Evolutionary conservation across 257 asterid species (phyloP).

Genomic region (Fraxinus quadrangulata): DNA sequence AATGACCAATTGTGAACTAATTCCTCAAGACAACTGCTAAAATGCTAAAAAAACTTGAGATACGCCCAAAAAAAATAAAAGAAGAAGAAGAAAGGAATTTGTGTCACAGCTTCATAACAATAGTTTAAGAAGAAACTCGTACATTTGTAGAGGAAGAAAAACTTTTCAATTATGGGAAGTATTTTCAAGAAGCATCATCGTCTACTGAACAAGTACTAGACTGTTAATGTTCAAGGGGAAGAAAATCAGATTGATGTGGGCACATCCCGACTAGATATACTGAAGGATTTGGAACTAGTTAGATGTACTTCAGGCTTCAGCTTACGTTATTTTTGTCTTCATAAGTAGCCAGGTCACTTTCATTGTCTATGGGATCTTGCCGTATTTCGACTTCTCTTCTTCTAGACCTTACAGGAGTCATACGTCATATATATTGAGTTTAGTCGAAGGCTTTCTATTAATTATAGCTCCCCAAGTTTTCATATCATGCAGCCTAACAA

Average conservation of each 20-base stretch:
- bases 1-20: neutral
- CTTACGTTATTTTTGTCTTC: neutral
- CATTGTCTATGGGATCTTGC: neutral
- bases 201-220: neutral
- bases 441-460: neutral
- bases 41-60: neutral
- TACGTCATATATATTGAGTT: neutral
- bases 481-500: neutral
- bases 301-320: neutral
- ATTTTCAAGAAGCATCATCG: neutral
- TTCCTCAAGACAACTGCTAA: neutral
- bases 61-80: too few species aligned
- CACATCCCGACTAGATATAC: neutral
- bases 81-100: too few species aligned
- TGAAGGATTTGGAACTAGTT: neutral
- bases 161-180: too few species aligned
- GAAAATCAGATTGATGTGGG: neutral
- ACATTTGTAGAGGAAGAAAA: too few species aligned
- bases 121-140: neutral
- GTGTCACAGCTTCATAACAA: neutral
- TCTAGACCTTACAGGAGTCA: neutral
- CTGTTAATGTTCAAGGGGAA: neutral
- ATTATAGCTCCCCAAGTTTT: neutral
- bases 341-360: neutral
- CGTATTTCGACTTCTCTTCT: neutral